phyloP scores from a whole-genome alignment of 495 filamentous ascomycete species.

The Bathelium albidoporum region DNA sequence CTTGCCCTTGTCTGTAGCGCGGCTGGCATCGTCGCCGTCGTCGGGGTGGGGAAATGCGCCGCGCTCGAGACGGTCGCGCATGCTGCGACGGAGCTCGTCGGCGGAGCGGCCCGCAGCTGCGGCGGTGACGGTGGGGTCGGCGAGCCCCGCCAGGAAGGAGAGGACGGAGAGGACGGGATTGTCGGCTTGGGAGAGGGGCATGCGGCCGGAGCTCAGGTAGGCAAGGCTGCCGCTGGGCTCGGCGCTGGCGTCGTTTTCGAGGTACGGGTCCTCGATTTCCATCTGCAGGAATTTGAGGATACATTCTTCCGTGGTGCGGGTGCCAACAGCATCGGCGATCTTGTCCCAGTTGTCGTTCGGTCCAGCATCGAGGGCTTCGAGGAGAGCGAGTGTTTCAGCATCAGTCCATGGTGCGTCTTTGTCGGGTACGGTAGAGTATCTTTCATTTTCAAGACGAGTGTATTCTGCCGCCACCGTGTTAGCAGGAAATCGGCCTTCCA shows the following conservation, averaged over 20 bases:
- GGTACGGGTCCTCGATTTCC: slow-evolving; percentile 35
- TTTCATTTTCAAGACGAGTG: slow-evolving; percentile 76
- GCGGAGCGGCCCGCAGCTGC: slow-evolving; percentile 78
- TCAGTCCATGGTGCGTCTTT: slow-evolving; percentile 83
- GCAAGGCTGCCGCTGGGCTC: slow-evolving; percentile 34
- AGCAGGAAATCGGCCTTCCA: slow-evolving; percentile 66
- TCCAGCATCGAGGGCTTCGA: slow-evolving; percentile 82
- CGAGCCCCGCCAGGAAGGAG: slow-evolving; percentile 79
- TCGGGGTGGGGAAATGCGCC: slow-evolving; percentile 30
- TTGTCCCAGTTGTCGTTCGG: slow-evolving; percentile 86
- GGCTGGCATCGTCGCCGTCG: slow-evolving; percentile 4
- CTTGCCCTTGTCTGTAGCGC: slow-evolving; percentile 40
- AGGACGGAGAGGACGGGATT: slow-evolving; percentile 95
- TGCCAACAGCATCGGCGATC: slow-evolving; percentile 82
- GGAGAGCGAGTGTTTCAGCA: slow-evolving; percentile 68
- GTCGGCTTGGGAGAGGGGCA: slow-evolving; percentile 80
- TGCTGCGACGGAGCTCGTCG: slow-evolving; percentile 66
- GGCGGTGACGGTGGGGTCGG: slow-evolving; percentile 77
- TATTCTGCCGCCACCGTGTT: slow-evolving; percentile 66
- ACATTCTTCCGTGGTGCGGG: slow-evolving; percentile 89
- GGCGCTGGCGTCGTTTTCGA: slow-evolving; percentile 39
- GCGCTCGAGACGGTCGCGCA: slow-evolving; percentile 59
- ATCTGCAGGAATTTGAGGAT: slow-evolving; percentile 85
- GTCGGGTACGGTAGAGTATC: slow-evolving; percentile 62
- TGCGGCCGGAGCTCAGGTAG: slow-evolving; percentile 55